phyloP scores from a whole-genome alignment of 495 filamentous ascomycete species.

The Gamarada debralockiae region DNA sequence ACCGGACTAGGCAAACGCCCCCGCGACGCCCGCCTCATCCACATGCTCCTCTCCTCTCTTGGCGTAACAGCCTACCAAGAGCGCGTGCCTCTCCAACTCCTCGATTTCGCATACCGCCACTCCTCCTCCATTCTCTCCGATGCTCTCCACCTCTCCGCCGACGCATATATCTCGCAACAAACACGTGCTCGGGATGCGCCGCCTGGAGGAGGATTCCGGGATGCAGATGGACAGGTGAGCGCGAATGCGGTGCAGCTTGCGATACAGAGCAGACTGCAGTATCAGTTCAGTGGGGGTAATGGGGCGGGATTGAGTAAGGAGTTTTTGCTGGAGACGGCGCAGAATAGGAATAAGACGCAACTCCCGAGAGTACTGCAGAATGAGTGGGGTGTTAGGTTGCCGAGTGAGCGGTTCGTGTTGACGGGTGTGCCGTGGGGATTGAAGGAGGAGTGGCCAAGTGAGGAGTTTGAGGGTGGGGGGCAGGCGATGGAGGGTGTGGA shows the following conservation, averaged over 20 bases:
- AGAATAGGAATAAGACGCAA: slow-evolving; percentile 75
- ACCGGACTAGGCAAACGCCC: slow-evolving; percentile 67
- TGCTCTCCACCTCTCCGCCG: slow-evolving; percentile 57
- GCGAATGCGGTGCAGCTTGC: slow-evolving; percentile 46
- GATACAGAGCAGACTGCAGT: slow-evolving; percentile 43
- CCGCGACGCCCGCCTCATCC: slow-evolving; percentile 85
- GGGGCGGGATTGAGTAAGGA: slow-evolving; percentile 69
- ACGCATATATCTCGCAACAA: slow-evolving; percentile 56
- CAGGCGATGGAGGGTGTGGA: slow-evolving; percentile 51
- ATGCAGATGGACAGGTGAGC: slow-evolving; percentile 39
- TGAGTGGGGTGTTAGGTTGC: slow-evolving; percentile 80
- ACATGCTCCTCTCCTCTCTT: slow-evolving; percentile 82
- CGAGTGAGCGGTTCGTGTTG: slow-evolving; percentile 87
- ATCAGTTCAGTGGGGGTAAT: slow-evolving; percentile 46
- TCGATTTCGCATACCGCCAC: slow-evolving; percentile 95
- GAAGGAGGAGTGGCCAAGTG: slow-evolving; percentile 66
- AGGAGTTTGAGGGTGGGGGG: slow-evolving; percentile 46
- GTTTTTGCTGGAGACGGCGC: slow-evolving; percentile 76
- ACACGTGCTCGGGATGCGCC: slow-evolving; percentile 43
- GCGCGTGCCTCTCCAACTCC: slow-evolving; percentile 87
- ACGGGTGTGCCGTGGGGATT: slow-evolving; percentile 82
- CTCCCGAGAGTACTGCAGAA: slow-evolving; percentile 67
- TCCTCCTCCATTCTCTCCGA: slow-evolving; percentile 61
- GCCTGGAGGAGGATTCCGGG: slow-evolving; percentile 38
- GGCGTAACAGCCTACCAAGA: slow-evolving; percentile 90